Conservation (phyloP, 768 basidiomycete species). For the Collybiopsis confluens region DNA sequence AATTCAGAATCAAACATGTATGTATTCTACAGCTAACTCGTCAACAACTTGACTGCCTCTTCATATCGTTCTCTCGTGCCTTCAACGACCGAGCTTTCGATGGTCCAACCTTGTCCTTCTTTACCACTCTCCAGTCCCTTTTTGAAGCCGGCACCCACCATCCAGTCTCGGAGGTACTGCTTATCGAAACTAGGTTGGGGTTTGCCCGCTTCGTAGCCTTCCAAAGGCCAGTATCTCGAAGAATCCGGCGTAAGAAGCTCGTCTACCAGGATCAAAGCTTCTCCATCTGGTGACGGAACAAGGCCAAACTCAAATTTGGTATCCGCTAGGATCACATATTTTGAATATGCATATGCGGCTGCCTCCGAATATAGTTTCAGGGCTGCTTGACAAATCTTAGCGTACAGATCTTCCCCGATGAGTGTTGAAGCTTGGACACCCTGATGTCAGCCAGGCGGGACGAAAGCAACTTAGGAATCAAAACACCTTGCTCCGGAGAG, state of each 20-base stretch:
- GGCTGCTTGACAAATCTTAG: constrained; percentile 53
- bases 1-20: too few species aligned
- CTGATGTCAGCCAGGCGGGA: not conserved
- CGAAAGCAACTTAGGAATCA: too few species aligned
- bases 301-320: constrained; percentile 99
- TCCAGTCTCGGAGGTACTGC: constrained; percentile 91
- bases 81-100: constrained; percentile 69
- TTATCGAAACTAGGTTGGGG: constrained; percentile 93
- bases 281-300: constrained; percentile 33
- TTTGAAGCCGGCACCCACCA: constrained; percentile 66
- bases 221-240: constrained; percentile 91
- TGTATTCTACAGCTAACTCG: constrained; percentile 12
- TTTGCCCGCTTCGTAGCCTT: constrained; percentile 65
- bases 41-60: constrained; percentile 68
- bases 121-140: constrained; percentile 79
- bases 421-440: constrained; percentile 51
- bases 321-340: constrained; percentile 92
- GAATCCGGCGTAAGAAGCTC: constrained; percentile 98
- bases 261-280: constrained; percentile 81
- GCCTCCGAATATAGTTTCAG: constrained; percentile 71
- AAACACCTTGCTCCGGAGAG: constrained; percentile 73
- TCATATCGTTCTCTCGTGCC: constrained; percentile 78
- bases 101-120: constrained; percentile 70
- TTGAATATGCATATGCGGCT: constrained; percentile 62
- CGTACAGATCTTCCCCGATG: constrained; percentile 62